Evolutionary conservation across 176 grass and related monocot genomes (phyloP).

Genomic region (Oryza glaberrima): DNA sequence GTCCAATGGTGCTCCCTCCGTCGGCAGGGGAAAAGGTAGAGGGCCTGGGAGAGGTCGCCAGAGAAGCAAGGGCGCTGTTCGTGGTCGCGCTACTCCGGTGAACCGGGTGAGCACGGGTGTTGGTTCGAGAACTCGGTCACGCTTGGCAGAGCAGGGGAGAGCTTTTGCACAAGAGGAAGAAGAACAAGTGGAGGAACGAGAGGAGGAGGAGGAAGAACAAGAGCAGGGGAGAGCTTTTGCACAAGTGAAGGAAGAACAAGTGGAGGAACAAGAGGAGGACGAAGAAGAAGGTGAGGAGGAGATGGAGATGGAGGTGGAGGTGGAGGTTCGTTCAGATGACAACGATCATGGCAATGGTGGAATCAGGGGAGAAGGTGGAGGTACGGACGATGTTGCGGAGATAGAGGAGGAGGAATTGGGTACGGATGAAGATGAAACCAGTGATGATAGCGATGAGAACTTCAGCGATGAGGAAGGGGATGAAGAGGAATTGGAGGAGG

Average conservation of each 20-base stretch:
- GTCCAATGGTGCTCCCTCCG: not conserved
- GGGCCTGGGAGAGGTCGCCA: not conserved
- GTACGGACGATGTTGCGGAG: not conserved
- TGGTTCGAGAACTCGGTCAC: slow-evolving; percentile 23
- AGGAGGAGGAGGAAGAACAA: too few species aligned
- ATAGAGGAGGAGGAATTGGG: slow-evolving; percentile 7
- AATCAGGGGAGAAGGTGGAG: not conserved
- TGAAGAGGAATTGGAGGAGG: not conserved
- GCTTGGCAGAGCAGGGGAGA: not conserved
- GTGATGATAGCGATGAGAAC: slow-evolving; percentile 14
- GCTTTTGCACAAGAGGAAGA: not conserved
- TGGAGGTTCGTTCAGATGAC: not conserved
- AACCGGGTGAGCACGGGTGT: not conserved
- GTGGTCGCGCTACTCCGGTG: not conserved
- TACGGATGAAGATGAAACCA: not conserved
- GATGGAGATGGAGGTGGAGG: not conserved
- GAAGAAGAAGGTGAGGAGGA: not conserved
- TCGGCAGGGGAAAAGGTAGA: not conserved
- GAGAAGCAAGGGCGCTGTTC: not conserved
- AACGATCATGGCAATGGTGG: not conserved
- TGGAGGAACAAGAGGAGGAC: too few species aligned
- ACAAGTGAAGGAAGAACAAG: not conserved
- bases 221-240: not conserved
- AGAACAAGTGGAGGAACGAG: too few species aligned
- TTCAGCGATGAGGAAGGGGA: not conserved